Base-by-base conservation (phyloP, 306 rosid genomes). In the Calophaca sinica region DNA sequence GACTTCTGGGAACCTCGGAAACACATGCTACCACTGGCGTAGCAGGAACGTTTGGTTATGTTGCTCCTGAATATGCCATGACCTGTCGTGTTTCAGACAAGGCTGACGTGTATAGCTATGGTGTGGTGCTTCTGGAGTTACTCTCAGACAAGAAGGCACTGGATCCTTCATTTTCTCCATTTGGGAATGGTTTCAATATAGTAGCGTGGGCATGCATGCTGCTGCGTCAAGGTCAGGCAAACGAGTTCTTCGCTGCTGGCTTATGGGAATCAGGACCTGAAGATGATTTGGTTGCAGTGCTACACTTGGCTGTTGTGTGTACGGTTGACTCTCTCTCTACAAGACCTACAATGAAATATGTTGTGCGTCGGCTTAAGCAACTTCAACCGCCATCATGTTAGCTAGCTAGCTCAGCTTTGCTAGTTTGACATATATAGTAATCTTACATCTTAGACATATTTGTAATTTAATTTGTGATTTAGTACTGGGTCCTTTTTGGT, bases 1-100 rank as follows among this genome's bases (percentile, higher is more conserved):
- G 98, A 72, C 96, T 93, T 46, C 79, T 93, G 42, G 98, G 98
- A 12, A 93, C 96, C 49, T 93, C 98, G 26, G 98, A 93, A 74
- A 93, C 98, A 36, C 98, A 93, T 79, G 98, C 98, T 6, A 93
- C 98, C 13, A 93, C 98, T 3, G 98, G 98, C 28, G 98, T 93
- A 13, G 98, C 98, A 28, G 98, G 98, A 73, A 93, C 98, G 45
- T 93, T 93, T 9, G 98, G 98, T 0, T 93, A 93, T 38, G 98
- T 93, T 10, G 98, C 98, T 52, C 98, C 98, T 1, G 98, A 93
- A 64, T 93, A 93, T 67, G 96, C 96, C 66, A 90, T 93, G 98
- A 93, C 98, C 0, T 93, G 98, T 39, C 96, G 98, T 36, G 98
- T 93, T 52, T 93, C 98, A 2, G 98, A 93, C 3, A 93, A 93